phyloP scores from a whole-genome alignment of 2,329 filamentous ascomycete genomes.

The Mycosphaerella arachidis region DNA sequence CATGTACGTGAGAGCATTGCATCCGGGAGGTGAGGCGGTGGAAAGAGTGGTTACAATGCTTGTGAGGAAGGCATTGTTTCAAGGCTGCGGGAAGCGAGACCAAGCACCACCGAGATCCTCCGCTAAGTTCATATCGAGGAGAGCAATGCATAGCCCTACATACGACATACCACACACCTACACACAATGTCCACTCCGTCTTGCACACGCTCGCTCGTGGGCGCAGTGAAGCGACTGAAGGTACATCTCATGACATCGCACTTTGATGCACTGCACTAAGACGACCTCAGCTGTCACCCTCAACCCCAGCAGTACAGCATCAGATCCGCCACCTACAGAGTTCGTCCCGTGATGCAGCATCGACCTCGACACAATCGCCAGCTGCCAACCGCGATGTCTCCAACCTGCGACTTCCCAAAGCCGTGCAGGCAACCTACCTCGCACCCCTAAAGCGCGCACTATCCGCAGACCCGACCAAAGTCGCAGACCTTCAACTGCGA shows the following conservation, averaged over 20 bases:
- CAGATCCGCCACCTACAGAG: slow-evolving; percentile 20
- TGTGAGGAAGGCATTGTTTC: not conserved
- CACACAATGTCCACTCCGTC: slow-evolving; percentile 41
- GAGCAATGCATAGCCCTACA: too few species aligned
- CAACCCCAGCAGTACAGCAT: slow-evolving; percentile 8
- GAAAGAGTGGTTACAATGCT: not conserved
- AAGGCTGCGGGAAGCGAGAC: not conserved
- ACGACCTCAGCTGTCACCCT: slow-evolving; percentile 20
- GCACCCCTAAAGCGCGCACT: slow-evolving; percentile 70
- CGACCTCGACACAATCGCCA: slow-evolving; percentile 3
- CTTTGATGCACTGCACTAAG: not conserved
- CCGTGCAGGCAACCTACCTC: slow-evolving; percentile 81
- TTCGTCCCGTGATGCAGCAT: slow-evolving; percentile 11
- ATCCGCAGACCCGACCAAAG: slow-evolving; percentile 69
- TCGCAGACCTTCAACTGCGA: slow-evolving; percentile 86
- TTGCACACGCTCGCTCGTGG: slow-evolving; percentile 42
- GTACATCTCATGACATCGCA: slow-evolving; percentile 24
- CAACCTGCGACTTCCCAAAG: slow-evolving; percentile 62
- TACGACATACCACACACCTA: not conserved
- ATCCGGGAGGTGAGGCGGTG: not conserved
- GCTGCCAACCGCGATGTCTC: slow-evolving; percentile 26
- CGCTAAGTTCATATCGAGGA: too few species aligned
- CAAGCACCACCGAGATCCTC: not conserved
- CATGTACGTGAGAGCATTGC: not conserved
- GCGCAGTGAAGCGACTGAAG: slow-evolving; percentile 41